These are phyloP conservation scores for Halenospora varia DNA, from an alignment of 495 filamentous ascomycete genomes.

Conservation along the genomic window DNA sequence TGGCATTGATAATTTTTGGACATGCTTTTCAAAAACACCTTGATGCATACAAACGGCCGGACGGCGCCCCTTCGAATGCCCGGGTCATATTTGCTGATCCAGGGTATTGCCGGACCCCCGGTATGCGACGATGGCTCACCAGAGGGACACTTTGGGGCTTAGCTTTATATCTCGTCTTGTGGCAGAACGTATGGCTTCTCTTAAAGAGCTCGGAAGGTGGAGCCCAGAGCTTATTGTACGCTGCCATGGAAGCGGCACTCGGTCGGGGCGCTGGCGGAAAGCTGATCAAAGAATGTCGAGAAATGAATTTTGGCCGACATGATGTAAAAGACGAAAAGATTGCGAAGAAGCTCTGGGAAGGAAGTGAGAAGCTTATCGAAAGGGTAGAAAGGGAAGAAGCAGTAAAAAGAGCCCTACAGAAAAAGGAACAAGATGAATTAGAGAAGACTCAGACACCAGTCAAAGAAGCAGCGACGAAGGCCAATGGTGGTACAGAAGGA, in stretches of 20 bases:
- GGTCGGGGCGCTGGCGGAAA: constrained; percentile 60
- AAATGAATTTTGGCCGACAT: constrained; percentile 61
- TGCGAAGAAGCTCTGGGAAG: constrained; percentile 82
- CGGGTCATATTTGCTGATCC: constrained; percentile 83
- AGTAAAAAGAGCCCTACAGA: constrained; percentile 49
- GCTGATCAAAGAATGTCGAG: constrained; percentile 82
- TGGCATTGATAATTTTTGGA: constrained; percentile 84
- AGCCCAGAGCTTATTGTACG: constrained; percentile 81
- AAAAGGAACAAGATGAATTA: constrained; percentile 59
- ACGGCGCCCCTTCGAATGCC: constrained; percentile 73
- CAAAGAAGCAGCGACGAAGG: constrained; percentile 36
- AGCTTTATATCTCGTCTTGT: constrained; percentile 69
- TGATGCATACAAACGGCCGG: constrained; percentile 73
- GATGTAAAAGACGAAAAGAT: constrained; percentile 75
- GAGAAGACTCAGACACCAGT: constrained; percentile 38
- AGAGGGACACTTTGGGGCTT: constrained; percentile 82
- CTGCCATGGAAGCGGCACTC: constrained; percentile 73
- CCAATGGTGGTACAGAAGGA: constrained; percentile 40
- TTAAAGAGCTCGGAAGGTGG: constrained; percentile 80
- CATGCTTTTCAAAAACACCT: constrained; percentile 87
- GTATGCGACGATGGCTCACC: constrained; percentile 80
- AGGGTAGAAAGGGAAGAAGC: constrained; percentile 78
- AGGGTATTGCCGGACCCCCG: constrained; percentile 77
- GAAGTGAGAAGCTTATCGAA: constrained; percentile 81
- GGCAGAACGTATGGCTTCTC: constrained; percentile 78